Evolutionary conservation across 352 stramenopile species (phyloP), one percentile per base, ranked within the genome.

Genomic region (Phytopythium sindhum): DNA sequence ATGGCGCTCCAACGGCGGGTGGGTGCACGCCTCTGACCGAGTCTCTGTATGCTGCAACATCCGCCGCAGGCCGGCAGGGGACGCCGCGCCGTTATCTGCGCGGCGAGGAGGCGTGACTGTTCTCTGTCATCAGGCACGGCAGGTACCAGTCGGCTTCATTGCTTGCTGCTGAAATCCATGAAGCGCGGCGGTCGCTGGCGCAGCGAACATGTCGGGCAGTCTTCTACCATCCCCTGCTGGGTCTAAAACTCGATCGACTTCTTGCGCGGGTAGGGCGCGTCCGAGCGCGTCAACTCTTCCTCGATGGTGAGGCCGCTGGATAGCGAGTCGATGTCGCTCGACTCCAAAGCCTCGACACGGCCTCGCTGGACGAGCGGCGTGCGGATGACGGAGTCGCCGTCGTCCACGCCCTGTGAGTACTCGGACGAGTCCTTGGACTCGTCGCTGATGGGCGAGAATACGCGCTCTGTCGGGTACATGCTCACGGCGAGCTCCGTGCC

Each of bases 241-340:
- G 52, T 31, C 35, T 72, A 84, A 66, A 84, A 84, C 48, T 84
- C 75, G 60, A 76, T 81, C 6, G 75, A 84, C 50, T 78, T 71
- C 61, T 84, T 84, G 41, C 66, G 73, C 24, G 73, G 75, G 47
- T 65, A 73, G 21, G 60, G 28, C 23, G 63, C 67, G 14, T 44
- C 64, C 19, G 53, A 60, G 17, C 53, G 31, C 35, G 12, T 17
- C 41, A 33, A 67, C 53, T 65, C 66, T n/a, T 66, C 72, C 0
- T 69, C 60, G 48, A 76, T 57, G 3, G 65, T 74, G 44, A 84
- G 14, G 24, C 80, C 64, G 24, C 73, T 81, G 41, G 71, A 78
- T 39, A 81, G 74, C 45, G 73, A 84, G 39, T 80, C 70, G 23
- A 79, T 55, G 7, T 44, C 67, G 67, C 74, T 78, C 5, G 69